A percentile compares a stretch with the other conserved stretches of the same genome.
These are phyloP conservation scores for Physaria fendleri DNA, from an alignment of 345 rosid genomes.

Conservation along the genomic window DNA sequence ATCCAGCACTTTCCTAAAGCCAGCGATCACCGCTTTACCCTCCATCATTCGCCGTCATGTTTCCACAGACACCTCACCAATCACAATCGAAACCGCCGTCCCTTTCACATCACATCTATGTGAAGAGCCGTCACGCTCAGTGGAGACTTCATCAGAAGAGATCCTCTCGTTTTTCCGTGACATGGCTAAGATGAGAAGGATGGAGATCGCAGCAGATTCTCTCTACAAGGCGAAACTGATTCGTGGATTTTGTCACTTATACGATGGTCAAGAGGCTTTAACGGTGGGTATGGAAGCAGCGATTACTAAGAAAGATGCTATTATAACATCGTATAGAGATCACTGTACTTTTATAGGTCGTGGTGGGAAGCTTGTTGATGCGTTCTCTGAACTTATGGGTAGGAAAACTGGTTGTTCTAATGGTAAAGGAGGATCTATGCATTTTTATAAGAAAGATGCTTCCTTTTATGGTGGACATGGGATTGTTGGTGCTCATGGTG, in stretches of 20 bases:
- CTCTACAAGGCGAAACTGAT: conserved; percentile 95
- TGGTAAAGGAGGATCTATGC: conserved; percentile 99
- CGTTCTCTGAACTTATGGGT: conserved; percentile 93
- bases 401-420: conserved; percentile 76
- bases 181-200: conserved; percentile 87
- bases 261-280: conserved; percentile 96
- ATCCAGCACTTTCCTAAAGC: conserved; percentile 36
- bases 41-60: conserved; percentile 46
- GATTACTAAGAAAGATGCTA: conserved; percentile 67
- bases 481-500: conserved; percentile 99
- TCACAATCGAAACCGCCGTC: conserved; percentile 77
- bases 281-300: conserved; percentile 96
- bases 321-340: conserved; percentile 88
- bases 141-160: conserved; percentile 59
- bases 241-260: conserved; percentile 94
- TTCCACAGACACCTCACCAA: conserved; percentile 62
- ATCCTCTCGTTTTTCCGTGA: conserved; percentile 70
- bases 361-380: conserved; percentile 67
- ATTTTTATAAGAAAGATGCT: conserved; percentile 83
- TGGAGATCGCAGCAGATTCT: conserved; percentile 97
- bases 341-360: conserved; percentile 87
- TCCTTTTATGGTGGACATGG: conserved; percentile 97
- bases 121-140: conserved; percentile 77
- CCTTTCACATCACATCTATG: conserved; percentile 78
- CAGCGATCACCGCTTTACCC: conserved; percentile 7